These are phyloP conservation scores for Diaporthe citri DNA, from an alignment of 2,329 filamentous ascomycete species.

Conservation along the genomic window DNA sequence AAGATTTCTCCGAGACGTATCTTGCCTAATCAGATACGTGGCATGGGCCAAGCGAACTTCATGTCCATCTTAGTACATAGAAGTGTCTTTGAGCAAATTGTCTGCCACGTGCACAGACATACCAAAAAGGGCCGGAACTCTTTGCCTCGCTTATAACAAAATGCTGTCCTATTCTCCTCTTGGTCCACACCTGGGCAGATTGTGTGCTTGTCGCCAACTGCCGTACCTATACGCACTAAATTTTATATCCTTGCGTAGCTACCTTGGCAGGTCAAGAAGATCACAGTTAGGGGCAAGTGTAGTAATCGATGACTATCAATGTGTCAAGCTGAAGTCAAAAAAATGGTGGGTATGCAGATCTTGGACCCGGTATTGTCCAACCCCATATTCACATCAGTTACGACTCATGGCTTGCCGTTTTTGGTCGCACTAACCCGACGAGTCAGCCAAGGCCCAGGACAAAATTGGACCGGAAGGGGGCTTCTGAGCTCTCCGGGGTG, in stretches of 20 bases:
- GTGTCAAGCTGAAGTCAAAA: neutral
- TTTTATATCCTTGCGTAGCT: neutral
- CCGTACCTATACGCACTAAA: neutral
- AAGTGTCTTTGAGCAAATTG: neutral
- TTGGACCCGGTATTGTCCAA: neutral
- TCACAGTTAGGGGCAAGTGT: neutral
- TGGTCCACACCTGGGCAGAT: no score
- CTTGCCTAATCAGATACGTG: neutral
- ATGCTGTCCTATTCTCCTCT: neutral
- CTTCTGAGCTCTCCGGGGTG: neutral
- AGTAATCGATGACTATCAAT: neutral
- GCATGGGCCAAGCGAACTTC: neutral
- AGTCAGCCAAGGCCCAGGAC: neutral
- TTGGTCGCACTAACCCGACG: conserved; percentile 8
- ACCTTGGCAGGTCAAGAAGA: neutral
- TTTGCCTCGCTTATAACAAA: neutral
- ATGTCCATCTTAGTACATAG: neutral
- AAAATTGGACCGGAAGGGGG: conserved; percentile 10
- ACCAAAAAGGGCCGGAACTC: neutral
- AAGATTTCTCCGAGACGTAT: conserved; percentile 11
- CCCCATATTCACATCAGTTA: no score
- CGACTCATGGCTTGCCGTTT: conserved; percentile 22
- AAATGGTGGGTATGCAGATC: neutral
- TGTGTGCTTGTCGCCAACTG: no score
- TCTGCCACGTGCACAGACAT: neutral